Conservation (phyloP, 352 stramenopile genomes). For the Phytophthora tentaculata region DNA sequence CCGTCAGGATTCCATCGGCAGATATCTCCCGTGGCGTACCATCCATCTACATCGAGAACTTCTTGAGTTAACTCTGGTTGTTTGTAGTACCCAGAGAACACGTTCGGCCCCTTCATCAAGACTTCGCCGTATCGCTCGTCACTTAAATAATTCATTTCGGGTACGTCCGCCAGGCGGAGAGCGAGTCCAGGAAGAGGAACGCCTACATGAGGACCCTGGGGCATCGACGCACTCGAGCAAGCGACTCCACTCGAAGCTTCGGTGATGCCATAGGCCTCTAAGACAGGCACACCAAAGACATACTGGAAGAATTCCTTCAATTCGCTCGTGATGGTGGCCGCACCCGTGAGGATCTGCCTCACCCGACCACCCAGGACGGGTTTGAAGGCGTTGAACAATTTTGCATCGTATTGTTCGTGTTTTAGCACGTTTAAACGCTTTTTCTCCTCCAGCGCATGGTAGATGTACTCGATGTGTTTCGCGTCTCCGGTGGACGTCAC, state of each 20-base stretch:
- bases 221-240: constrained; percentile 34
- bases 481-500: constrained; percentile 39
- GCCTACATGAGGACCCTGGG: constrained; percentile 89
- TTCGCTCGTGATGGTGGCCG: constrained; percentile 89
- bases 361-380: constrained; percentile 86
- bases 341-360: constrained; percentile 93
- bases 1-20: constrained; percentile 92
- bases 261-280: constrained; percentile 96
- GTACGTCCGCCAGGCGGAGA: constrained; percentile 92
- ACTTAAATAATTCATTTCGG: constrained; percentile 95
- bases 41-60: constrained; percentile 90
- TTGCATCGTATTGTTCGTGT: constrained; percentile 88
- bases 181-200: constrained; percentile 79
- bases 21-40: constrained; percentile 97
- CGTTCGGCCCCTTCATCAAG: constrained; percentile 79
- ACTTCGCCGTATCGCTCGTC: constrained; percentile 64
- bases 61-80: constrained; percentile 90
- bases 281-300: constrained; percentile 90
- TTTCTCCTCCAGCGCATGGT: constrained; percentile 54
- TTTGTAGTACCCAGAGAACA: constrained; percentile 95
- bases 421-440: constrained; percentile 37
- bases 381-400: constrained; percentile 96
- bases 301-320: constrained; percentile 96
- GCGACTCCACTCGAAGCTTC: constrained; percentile 61
- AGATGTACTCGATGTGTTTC: constrained; percentile 43